A percentile compares a stretch with the other conserved stretches of the same genome.
Evolutionary conservation across 768 basidiomycete species (phyloP).

Genomic region (Aureoboletus auriporus): DNA sequence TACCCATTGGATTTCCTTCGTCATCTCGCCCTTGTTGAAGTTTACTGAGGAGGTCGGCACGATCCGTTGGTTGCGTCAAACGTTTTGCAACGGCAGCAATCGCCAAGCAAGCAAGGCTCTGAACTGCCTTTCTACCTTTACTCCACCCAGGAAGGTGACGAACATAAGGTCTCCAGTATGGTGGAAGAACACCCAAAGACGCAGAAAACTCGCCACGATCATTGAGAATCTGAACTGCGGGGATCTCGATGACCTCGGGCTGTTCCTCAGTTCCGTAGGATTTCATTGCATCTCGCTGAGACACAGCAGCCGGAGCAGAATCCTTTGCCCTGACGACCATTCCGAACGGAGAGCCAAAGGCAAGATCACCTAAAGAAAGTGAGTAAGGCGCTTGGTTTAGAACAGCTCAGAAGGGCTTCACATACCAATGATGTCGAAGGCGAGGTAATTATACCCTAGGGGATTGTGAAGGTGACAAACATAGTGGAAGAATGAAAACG

Average conservation of each 20-base stretch:
- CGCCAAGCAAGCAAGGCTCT: conserved; percentile 74
- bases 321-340: conserved; percentile 79
- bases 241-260: conserved; percentile 54
- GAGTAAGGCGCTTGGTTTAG: background rate
- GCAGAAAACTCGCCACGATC: conserved; percentile 85
- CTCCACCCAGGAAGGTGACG: conserved; percentile 63
- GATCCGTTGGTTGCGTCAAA: conserved; percentile 61
- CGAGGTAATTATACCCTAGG: conserved; percentile 55
- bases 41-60: conserved; percentile 78
- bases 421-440: conserved; percentile 72
- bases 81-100: conserved; percentile 79
- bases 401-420: background rate
- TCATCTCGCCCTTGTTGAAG: conserved; percentile 76
- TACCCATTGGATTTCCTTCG: conserved; percentile 73
- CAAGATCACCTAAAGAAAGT: conserved; percentile 50
- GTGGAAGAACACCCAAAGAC: conserved; percentile 74
- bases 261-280: conserved; percentile 46
- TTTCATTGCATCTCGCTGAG: conserved; percentile 51
- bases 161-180: conserved; percentile 63
- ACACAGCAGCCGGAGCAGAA: conserved; percentile 61
- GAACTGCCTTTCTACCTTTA: conserved; percentile 60
- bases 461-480: conserved; percentile 6
- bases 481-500: conserved; percentile 18
- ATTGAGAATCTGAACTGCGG: conserved; percentile 83
- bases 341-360: conserved; percentile 85